Base-by-base conservation (phyloP, 2,329 filamentous ascomycete genomes). In the Colletotrichum salicis region DNA sequence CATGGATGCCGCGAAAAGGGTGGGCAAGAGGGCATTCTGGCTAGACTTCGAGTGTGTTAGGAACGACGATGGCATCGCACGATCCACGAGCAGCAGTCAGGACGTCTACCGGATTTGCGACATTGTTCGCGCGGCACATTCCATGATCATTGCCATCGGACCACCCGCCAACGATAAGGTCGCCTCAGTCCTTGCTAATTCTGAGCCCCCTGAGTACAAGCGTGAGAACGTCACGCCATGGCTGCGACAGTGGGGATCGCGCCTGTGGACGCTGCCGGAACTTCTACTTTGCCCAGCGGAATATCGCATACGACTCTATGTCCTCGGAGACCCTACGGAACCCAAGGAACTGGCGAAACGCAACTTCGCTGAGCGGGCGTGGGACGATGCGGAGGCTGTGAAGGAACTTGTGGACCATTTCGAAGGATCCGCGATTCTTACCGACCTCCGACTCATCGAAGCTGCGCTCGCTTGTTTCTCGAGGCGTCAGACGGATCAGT, bases 251-350 rank as follows among this genome's bases (percentile, higher is more conserved):
- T 87, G 80, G 85, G 86, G 83, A 22, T 80, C 76, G 11, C 80
- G 82, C 4, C 78, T 87, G 24, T 85, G 85, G 80, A 87, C 85
- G 0, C 79, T 87, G 35, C 83, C 86, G 1, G 84, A 85, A 72
- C 71, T 77, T 8, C 68, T 78, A 1, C 75, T 78, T 15, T 75
- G 75, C 57, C 76, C 76, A 1, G 57, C 24, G 7, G 75, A 76
- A 51, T 59, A 59, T 37, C 62, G 76, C n/a, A 56, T 63, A 31
- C 35, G 31, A 5, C 41, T 82, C 59, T 81, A 79, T 62, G 75
- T 72, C 51, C 76, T 77, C 3, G 76, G 76, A 10, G 73, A 77
- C 29, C 73, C 76, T 2, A 37, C 71, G 11, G 71, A 74, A 1
- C 74, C 76, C 0, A 4, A 75, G 31, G 67, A 75, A 10, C 61